Base-by-base conservation (phyloP, 2,329 filamentous ascomycete species). In the Cordyceps cateniannulata region DNA sequence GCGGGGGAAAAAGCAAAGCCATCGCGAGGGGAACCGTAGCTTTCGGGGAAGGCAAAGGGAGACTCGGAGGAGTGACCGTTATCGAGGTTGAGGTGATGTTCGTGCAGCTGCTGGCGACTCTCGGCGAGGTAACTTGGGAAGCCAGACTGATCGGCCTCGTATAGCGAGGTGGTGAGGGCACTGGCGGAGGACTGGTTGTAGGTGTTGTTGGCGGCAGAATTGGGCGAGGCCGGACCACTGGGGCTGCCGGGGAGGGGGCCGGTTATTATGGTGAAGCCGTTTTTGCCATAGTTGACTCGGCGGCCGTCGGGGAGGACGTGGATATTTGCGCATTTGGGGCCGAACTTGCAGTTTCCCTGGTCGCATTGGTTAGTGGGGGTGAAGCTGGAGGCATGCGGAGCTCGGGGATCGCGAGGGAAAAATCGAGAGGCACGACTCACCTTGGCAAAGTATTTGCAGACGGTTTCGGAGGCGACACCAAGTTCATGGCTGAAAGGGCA, bases 371-470 rank as follows among this genome's bases (percentile, higher is more conserved):
- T 27, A 54, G 52, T 22, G 5, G 22, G 38, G 12, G 24, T 16
- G 9, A n/a, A 45, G 25, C 12, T 9, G 25, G 12, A 44, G 38
- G 38, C 12, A 2, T 20, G 9, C 9, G 22, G 25, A 45, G 38
- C 9, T 35, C 9, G 3, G 22, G 7, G n/a, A 22, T 14, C 24
- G 50, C 10, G 14, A n/a, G 24, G n/a, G 9, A 54, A 54, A 20
- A 9, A 51, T 24, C 60, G 63, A 61, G 64, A 65, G 65, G 24
- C 63, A 62, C 59, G 64, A 73, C 79, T 69, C 79, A 96, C 92
- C 88, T 98, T 99, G 71, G 93, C 90, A 74, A 98, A 99, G 78
- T 98, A 99, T 77, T 98, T 99, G 87, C 95, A 99, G 66, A 96
- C 86, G 64, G 90, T 93, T 73, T 97, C 91, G 56, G 89, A 85